These are phyloP conservation scores for Garcileccinum viscosum DNA, from an alignment of 1,284 basidiomycete genomes.

Conservation along the genomic window DNA sequence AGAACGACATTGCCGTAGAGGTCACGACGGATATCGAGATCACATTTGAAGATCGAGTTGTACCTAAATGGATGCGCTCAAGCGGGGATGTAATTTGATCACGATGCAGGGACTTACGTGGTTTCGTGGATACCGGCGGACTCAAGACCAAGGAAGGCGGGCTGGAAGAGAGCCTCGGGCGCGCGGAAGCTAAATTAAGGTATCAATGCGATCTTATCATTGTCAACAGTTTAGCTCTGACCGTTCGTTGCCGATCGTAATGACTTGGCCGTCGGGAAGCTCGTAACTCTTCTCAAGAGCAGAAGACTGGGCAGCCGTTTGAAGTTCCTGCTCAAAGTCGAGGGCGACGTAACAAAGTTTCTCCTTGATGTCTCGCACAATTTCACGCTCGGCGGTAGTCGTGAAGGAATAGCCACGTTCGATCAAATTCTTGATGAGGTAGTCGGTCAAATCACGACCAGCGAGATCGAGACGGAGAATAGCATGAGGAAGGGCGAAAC, in stretches of 20 bases:
- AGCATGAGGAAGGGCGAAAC: constrained; percentile 94
- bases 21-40: constrained; percentile 85
- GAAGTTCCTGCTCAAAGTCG: constrained; percentile 96
- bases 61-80: constrained; percentile 56
- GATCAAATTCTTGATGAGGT: constrained; percentile 90
- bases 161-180: constrained; percentile 98
- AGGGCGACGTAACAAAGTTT: constrained; percentile 97
- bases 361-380: constrained; percentile 98
- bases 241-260: constrained; percentile 96
- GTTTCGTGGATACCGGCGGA: constrained; percentile 95
- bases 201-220: constrained; percentile 7
- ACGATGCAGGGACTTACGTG: constrained; percentile 59
- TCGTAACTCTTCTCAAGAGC: constrained; percentile 96
- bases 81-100: neutral
- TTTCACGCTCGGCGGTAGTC: constrained; percentile 93
- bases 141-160: constrained; percentile 91
- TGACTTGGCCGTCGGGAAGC: constrained; percentile 95
- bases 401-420: constrained; percentile 97
- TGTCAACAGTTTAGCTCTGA: constrained; percentile 37
- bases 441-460: constrained; percentile 93
- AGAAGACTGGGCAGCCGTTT: constrained; percentile 91
- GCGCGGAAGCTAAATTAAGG: constrained; percentile 79
- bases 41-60: constrained; percentile 87
- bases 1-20: constrained; percentile 94
- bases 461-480: constrained; percentile 95